Evolutionary conservation across 75 land plant genomes (phyloP), one percentile per base, ranked within the genome.

Genomic region (Sequoiadendron giganteum): DNA sequence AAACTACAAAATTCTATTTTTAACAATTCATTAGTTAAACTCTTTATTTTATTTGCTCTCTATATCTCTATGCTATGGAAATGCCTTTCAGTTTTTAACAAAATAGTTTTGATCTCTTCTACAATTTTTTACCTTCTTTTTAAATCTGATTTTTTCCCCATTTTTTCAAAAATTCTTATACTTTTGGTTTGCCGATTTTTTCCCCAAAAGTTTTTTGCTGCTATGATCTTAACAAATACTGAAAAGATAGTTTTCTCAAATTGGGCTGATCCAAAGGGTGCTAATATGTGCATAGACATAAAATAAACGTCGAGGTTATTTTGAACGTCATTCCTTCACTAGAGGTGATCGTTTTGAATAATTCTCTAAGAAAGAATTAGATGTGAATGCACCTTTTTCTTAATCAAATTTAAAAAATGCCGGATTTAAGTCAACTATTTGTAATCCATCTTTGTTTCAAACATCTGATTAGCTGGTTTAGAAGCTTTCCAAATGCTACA

Each of bases 401-500:
- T 25, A 25, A 65, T 28, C 70, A 65, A 25, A 65, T 65, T 25
- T 8, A 4, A 21, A 25, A 28, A 65, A 65, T 36, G n/a, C 70
- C 6, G n/a, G 70, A 28, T 28, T 65, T 25, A 6, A 21, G 28
- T 25, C 28, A 28, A 5, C 70, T 25, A 28, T 7, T 6, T 65
- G 70, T 65, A 65, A 65, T 28, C 2, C 28, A 65, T 65, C 28
- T 28, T 65, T 65, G 70, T 25, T 65, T 9, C 70, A 65, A 65
- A 65, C 70, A 25, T 25, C n/a, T 25, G 9, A 7, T 5, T 65
- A 65, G 30, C 70, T 65, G 70, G 9, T 65, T 8, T 65, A 65
- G 70, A 65, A 25, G 70, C 70, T 65, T 65, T 65, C 70, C 70
- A 65, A 65, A 65, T 65, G 70, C 70, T 65, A 65, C n/a, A 65